A percentile compares a stretch with the other conserved stretches of the same genome.
Evolutionary conservation across 176 grass and related monocot species (phyloP).

Genomic region (Carex parvula): DNA sequence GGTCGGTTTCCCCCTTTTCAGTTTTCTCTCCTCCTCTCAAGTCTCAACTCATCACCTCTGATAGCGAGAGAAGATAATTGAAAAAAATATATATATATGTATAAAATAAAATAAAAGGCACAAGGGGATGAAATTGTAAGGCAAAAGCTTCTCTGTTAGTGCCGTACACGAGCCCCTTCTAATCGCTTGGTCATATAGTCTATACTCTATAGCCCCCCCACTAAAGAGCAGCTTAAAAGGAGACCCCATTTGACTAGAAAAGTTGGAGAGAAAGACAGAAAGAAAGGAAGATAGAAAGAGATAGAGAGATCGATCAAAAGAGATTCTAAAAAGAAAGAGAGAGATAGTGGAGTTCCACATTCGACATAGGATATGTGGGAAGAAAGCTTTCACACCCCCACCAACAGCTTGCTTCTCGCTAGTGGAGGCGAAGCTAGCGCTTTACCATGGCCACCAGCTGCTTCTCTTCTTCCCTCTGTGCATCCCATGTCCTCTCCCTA

Average conservation of each 20-base stretch:
- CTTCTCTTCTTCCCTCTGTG: conserved; percentile 26
- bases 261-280: conserved; percentile 30
- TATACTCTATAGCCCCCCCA: conserved; percentile 29
- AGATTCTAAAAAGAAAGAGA: conserved; percentile 14
- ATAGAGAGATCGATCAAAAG: conserved; percentile 28
- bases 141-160: conserved; percentile 22
- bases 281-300: conserved; percentile 27
- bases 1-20: conserved; percentile 8
- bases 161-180: conserved; percentile 58
- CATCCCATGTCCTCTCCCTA: neutral
- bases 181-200: conserved; percentile 42
- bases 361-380: conserved; percentile 51
- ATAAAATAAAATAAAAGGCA: neutral
- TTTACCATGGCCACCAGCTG: conserved; percentile 40
- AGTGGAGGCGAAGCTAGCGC: conserved; percentile 33
- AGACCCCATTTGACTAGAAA: conserved; percentile 56
- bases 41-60: neutral
- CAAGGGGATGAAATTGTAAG: conserved; percentile 6
- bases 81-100: neutral
- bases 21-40: neutral
- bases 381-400: conserved; percentile 55
- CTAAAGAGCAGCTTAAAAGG: conserved; percentile 55
- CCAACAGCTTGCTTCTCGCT: conserved; percentile 37
- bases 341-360: conserved; percentile 1
- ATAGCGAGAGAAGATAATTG: neutral